These are phyloP conservation scores for Thermochaetoides thermophila DNA, from an alignment of 495 filamentous ascomycete genomes.

Conservation along the genomic window DNA sequence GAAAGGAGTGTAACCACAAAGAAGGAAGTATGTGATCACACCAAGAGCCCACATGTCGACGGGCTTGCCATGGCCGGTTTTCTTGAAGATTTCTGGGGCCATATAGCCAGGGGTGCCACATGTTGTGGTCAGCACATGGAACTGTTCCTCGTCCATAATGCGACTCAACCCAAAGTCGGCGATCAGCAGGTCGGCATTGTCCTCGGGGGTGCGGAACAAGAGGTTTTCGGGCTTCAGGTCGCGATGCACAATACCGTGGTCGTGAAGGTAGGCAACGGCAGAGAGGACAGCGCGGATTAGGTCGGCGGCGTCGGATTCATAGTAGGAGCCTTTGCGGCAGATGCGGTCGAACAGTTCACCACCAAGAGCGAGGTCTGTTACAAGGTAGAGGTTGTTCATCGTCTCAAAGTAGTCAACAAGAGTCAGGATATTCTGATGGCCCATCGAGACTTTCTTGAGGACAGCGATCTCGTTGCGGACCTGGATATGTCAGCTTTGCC, in stretches of 20 bases:
- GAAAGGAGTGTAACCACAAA: slow-evolving; percentile 97
- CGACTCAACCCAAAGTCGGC: slow-evolving; percentile 88
- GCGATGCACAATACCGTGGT: slow-evolving; percentile 95
- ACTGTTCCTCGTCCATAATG: slow-evolving; percentile 99
- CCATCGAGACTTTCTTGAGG: slow-evolving; percentile 91
- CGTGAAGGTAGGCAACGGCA: slow-evolving; percentile 95
- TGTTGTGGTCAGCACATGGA: slow-evolving; percentile 93
- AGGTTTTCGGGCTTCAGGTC: slow-evolving; percentile 65
- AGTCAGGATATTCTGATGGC: slow-evolving; percentile 93
- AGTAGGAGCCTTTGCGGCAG: slow-evolving; percentile 95
- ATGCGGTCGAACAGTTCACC: slow-evolving; percentile 98
- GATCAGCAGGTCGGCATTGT: slow-evolving; percentile 80
- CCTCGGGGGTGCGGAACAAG: slow-evolving; percentile 65
- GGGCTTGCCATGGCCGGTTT: slow-evolving; percentile 72
- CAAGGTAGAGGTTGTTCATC: slow-evolving; percentile 97
- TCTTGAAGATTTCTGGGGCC: slow-evolving; percentile 84
- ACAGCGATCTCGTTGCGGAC: slow-evolving; percentile 97
- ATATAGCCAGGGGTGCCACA: slow-evolving; percentile 98
- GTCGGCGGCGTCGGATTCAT: slow-evolving; percentile 90
- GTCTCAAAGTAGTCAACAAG: slow-evolving; percentile 99
- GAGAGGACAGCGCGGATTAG: slow-evolving; percentile 88
- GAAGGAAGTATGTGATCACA: slow-evolving; percentile 92
- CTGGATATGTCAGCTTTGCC: slow-evolving; percentile 29
- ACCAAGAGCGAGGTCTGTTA: slow-evolving; percentile 90
- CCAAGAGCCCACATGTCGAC: slow-evolving; percentile 97